These are phyloP conservation scores for Rosa lucieae DNA, from an alignment of 306 rosid genomes.

Conservation along the genomic window DNA sequence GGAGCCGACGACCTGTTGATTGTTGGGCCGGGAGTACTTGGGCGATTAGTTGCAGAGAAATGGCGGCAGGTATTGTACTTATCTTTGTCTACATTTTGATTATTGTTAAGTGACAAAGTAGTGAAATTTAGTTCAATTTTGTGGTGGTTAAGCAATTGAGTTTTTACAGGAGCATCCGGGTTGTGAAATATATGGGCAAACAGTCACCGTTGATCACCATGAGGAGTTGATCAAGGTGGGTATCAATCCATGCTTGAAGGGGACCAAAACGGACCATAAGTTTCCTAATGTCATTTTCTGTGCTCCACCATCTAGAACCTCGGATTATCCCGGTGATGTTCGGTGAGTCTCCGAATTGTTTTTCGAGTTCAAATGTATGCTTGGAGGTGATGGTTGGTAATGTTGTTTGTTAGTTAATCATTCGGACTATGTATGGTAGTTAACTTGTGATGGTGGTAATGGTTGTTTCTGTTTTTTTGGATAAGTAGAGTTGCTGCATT, in stretches of 20 bases:
- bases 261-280: conserved; percentile 37
- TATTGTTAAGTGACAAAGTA: background rate
- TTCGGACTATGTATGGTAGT: background rate
- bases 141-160: background rate
- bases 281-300: conserved; percentile 83
- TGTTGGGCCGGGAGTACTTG: conserved; percentile 95
- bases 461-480: conserved; percentile 10
- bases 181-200: conserved; percentile 80
- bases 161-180: conserved; percentile 63
- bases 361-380: background rate
- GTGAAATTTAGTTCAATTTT: background rate
- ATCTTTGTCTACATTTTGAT: background rate
- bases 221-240: conserved; percentile 66
- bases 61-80: conserved; percentile 69
- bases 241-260: conserved; percentile 75
- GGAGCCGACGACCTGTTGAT: conserved; percentile 66
- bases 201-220: conserved; percentile 73
- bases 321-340: conserved; percentile 74
- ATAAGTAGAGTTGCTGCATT: conserved; percentile 58
- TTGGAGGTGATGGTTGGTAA: background rate
- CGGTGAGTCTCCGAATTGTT: conserved; percentile 42
- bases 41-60: conserved; percentile 78
- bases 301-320: conserved; percentile 78
- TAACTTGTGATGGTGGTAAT: conserved; percentile 26
- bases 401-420: background rate